These are phyloP conservation scores for Yamadazyma dendronema DNA, from an alignment of 1,139 yeast species.

Conservation along the genomic window DNA sequence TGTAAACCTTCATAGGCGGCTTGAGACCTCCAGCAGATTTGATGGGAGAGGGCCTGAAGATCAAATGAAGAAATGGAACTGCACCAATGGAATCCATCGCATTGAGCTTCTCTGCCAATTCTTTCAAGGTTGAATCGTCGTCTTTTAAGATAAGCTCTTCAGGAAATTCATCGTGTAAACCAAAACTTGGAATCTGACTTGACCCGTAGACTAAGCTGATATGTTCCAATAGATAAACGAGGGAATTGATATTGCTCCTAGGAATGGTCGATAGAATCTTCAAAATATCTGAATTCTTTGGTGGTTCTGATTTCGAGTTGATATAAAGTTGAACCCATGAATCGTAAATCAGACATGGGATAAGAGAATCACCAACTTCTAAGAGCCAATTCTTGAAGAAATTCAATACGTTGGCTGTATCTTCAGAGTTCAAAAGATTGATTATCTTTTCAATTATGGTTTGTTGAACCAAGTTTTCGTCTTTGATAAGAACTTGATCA, in stretches of 20 bases:
- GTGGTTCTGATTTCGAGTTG: slow-evolving; percentile 2
- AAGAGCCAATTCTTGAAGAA: slow-evolving; percentile 43
- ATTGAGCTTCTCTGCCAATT: slow-evolving; percentile 24
- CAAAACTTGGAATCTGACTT: slow-evolving; percentile 27
- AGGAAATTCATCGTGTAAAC: slow-evolving; percentile 26
- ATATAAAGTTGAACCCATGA: slow-evolving; percentile 28
- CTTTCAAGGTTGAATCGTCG: slow-evolving; percentile 12
- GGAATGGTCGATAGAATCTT: slow-evolving; percentile 36
- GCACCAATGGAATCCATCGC: slow-evolving; percentile 39
- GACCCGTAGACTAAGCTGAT: slow-evolving; percentile 26
- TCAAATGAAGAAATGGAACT: slow-evolving; percentile 42
- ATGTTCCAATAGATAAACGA: slow-evolving; percentile 39
- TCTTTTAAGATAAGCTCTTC: slow-evolving; percentile 16
- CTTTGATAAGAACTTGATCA: slow-evolving; percentile 15
- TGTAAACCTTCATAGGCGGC: slow-evolving; percentile 37
- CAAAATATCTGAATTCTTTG: slow-evolving; percentile 18
- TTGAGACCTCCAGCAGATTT: slow-evolving; percentile 40
- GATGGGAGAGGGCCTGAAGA: slow-evolving; percentile 40
- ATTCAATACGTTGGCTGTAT: slow-evolving; percentile 21
- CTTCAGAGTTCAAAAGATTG: slow-evolving; percentile 15
- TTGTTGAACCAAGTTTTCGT: slow-evolving; percentile 23
- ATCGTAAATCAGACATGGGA: slow-evolving; percentile 45
- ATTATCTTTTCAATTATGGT: slow-evolving; percentile 23
- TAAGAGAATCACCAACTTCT: slow-evolving; percentile 42
- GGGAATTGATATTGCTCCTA: slow-evolving; percentile 41